These are phyloP conservation scores for Zopfia rhizophila DNA, from an alignment of 2,329 filamentous ascomycete species.

Conservation along the genomic window DNA sequence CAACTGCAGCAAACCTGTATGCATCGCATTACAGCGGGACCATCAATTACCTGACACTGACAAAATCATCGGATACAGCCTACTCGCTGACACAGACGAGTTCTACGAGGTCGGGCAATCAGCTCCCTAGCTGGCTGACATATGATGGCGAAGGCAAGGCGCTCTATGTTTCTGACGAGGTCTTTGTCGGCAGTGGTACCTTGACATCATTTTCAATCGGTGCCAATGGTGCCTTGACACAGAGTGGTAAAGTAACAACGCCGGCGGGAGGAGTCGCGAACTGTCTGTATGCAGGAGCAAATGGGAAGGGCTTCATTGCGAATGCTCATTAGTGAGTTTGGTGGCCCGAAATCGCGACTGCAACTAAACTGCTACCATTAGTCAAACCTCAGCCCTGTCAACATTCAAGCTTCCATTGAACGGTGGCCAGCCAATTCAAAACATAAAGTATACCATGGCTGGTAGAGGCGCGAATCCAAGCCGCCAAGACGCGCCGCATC, in stretches of 20 bases:
- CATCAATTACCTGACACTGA: slow-evolving; percentile 39
- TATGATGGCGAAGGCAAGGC: slow-evolving; percentile 38
- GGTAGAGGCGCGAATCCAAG: slow-evolving; percentile 55
- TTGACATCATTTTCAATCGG: slow-evolving; percentile 37
- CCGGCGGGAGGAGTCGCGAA: slow-evolving; percentile 38
- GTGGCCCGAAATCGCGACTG: not conserved
- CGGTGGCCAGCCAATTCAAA: slow-evolving; percentile 38
- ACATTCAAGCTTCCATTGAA: slow-evolving; percentile 49
- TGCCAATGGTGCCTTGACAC: slow-evolving; percentile 35
- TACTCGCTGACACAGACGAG: slow-evolving; percentile 33
- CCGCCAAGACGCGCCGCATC: slow-evolving; percentile 67
- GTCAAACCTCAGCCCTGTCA: slow-evolving; percentile 42
- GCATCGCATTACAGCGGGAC: slow-evolving; percentile 45
- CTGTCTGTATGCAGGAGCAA: slow-evolving; percentile 39
- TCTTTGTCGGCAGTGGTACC: slow-evolving; percentile 27
- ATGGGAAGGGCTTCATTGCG: slow-evolving; percentile 43
- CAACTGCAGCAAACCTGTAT: slow-evolving; percentile 39
- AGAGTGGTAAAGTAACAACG: slow-evolving; percentile 35
- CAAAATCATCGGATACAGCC: slow-evolving; percentile 10
- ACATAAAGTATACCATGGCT: slow-evolving; percentile 41
- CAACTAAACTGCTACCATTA: slow-evolving; percentile 14
- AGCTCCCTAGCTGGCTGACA: slow-evolving; percentile 43
- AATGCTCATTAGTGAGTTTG: slow-evolving; percentile 44
- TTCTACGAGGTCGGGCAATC: slow-evolving; percentile 33
- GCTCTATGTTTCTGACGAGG: slow-evolving; percentile 42